phyloP scores from a whole-genome alignment of 2,329 filamentous ascomycete species.

The Venturia aucupariae region DNA sequence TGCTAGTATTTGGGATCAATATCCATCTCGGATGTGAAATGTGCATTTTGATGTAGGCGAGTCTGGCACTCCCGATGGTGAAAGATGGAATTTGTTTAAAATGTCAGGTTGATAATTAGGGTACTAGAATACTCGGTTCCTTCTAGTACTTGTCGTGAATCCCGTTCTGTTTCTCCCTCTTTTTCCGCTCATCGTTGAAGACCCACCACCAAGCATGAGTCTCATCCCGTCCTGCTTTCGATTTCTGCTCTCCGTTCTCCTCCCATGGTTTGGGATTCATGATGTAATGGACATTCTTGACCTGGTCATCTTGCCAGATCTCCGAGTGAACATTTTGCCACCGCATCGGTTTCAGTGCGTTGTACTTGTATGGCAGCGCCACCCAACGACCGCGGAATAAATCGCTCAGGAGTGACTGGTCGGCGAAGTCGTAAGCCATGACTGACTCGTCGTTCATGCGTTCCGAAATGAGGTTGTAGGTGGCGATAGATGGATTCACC shows the following conservation, averaged over 20 bases:
- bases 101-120: no score
- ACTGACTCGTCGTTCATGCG: conserved; percentile 39
- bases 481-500: conserved; percentile 45
- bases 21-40: no score
- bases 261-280: conserved; percentile 56
- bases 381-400: conserved; percentile 50
- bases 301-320: conserved; percentile 51
- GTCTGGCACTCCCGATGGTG: no score
- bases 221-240: conserved; percentile 39
- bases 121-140: no score
- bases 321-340: conserved; percentile 46
- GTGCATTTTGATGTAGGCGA: no score
- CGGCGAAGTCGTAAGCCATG: conserved; percentile 48
- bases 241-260: conserved; percentile 37
- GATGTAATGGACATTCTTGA: conserved; percentile 57
- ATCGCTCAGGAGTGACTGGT: conserved; percentile 50
- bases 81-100: no score
- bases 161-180: conserved; percentile 38
- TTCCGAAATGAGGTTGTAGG: conserved; percentile 44
- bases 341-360: conserved; percentile 51
- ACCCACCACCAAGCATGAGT: conserved; percentile 51
- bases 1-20: no score
- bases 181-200: conserved; percentile 39
- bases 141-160: conserved; percentile 44
- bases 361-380: conserved; percentile 50